Base-by-base conservation (phyloP, 225 moss, liverwort and hornwort species). In the Bryum argenteum region DNA sequence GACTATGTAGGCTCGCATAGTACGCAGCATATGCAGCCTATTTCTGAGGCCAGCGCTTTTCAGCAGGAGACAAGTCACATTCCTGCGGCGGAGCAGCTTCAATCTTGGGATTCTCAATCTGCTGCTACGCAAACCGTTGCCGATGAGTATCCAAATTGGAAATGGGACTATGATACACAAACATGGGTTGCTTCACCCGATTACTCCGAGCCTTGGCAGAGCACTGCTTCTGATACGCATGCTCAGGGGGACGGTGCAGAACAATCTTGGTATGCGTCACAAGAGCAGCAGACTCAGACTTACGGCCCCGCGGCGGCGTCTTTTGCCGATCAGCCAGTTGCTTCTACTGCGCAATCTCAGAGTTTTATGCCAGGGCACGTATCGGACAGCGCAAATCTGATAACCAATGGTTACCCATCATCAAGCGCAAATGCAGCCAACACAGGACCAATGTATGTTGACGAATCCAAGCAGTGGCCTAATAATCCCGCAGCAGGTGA, bases 71-170 rank as follows among this genome's bases (percentile, higher is more conserved):
- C 10, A 44, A 55, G 67, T 50, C 59, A 40, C 22, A n/a, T 58
- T 55, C 8, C 70, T 43, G 66, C 17, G 67, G 79, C 58, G 53
- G 86, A 69, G 72, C 72, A 75, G 64, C 47, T 73, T 38, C 78
- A 79, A 67, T 21, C 70, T 69, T 87, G 80, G 87, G 73, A 62
- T 58, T 39, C 54, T 13, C 76, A 71, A 19, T 59, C 79, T 64
- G 69, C 79, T 56, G 81, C 74, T 15, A 76, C 83, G 67, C 79
- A 81, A 59, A 79, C 75, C 28, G 75, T 80, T 40, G 83, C 74
- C 9, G 87, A 81, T 52, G 82, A 84, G 77, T 87, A 84, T 45
- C 84, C 84, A 10, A 84, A 84, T 52, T 87, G 87, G 87, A 77
- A 68, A 56, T 87, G 81, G 81, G 87, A 87, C 58, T 82, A 81